Base-by-base conservation (phyloP, 2,329 filamentous ascomycete species). In the Exophiala bonariae region DNA sequence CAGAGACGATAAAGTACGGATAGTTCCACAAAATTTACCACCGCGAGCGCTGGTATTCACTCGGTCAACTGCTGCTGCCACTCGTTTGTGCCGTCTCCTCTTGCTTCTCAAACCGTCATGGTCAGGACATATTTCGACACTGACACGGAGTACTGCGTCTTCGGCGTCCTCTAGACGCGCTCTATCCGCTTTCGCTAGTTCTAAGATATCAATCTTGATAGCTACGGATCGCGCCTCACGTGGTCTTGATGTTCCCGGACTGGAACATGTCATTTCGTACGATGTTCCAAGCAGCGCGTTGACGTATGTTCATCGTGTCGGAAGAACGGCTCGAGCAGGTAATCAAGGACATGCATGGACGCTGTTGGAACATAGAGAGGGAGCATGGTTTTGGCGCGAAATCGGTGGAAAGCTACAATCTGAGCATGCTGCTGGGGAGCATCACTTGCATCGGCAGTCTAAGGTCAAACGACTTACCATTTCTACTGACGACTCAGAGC, bases 271-370 rank as follows among this genome's bases (percentile, higher is more conserved):
- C 2, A 74, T 99, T 62, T 97, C 97, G 69, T 99, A 92, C 68
- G 93, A 99, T 65, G 82, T 97, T 1, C 93, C 93, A 0, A 83
- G 91, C 19, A 89, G 96, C 64, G 89, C 92, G 3, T 90, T 96
- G 66, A 92, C 96, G 68, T 99, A 99, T 67, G 93, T 99, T 57
- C 93, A 99, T 72, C 84, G 93, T 10, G 92, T 96, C 40, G 93
- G 93, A 66, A 86, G 93, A 70, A 99, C 93, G 9, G 93, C 93
- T 4, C 84, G 93, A 79, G 93, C 93, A 0, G 93, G 93, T 0
- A 81, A 89, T 37, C 78, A 76, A 44, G 93, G 93, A 61, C 1
- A 81, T 82, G 44, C 92, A 1, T 96, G 90, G 88, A 96, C 90
- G 0, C 71, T 99, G 10, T 83, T 95, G 39, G 85, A 84, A 3